phyloP scores from a whole-genome alignment of 1,284 basidiomycete genomes.

The Grifola frondosa region DNA sequence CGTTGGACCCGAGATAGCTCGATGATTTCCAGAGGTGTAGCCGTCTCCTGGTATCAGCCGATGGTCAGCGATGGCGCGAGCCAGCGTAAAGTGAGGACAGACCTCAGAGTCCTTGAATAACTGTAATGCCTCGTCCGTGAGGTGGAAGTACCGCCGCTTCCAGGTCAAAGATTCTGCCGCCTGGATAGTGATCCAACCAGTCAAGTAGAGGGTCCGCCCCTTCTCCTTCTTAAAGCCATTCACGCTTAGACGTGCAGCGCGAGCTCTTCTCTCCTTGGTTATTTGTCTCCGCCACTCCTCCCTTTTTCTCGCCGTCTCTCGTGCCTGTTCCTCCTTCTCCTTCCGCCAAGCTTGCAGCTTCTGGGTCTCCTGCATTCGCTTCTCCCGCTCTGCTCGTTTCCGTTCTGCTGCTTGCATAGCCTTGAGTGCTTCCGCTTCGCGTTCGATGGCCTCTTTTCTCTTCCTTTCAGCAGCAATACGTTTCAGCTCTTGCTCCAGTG shows the following conservation, averaged over 20 bases:
- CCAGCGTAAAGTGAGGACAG: conserved; percentile 14
- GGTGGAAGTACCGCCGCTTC: conserved; percentile 67
- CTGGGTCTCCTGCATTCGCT: conserved; percentile 51
- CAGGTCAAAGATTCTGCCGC: conserved; percentile 54
- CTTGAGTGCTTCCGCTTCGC: conserved; percentile 51
- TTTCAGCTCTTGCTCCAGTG: conserved; percentile 51
- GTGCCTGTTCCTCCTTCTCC: conserved; percentile 47
- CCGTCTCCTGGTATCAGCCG: conserved; percentile 21
- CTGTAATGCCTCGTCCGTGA: conserved; percentile 47
- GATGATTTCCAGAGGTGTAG: conserved; percentile 48
- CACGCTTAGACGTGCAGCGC: conserved; percentile 33
- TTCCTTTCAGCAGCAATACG: conserved; percentile 46
- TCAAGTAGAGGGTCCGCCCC: conserved; percentile 35
- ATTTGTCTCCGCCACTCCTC: conserved; percentile 44
- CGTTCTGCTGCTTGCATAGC: conserved; percentile 46
- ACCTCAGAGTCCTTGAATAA: conserved; percentile 61
- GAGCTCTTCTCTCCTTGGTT: conserved; percentile 40
- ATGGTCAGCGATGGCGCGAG: not conserved
- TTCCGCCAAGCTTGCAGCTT: conserved; percentile 55
- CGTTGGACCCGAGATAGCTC: conserved; percentile 47
- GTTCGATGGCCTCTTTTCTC: conserved; percentile 46
- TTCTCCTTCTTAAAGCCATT: conserved; percentile 22
- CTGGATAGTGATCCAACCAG: conserved; percentile 70
- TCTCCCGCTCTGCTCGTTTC: conserved; percentile 48
- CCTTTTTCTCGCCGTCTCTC: conserved; percentile 45